These are phyloP conservation scores for Thalassiosira delicatula DNA, from an alignment of 352 stramenopile genomes.

Conservation along the genomic window DNA sequence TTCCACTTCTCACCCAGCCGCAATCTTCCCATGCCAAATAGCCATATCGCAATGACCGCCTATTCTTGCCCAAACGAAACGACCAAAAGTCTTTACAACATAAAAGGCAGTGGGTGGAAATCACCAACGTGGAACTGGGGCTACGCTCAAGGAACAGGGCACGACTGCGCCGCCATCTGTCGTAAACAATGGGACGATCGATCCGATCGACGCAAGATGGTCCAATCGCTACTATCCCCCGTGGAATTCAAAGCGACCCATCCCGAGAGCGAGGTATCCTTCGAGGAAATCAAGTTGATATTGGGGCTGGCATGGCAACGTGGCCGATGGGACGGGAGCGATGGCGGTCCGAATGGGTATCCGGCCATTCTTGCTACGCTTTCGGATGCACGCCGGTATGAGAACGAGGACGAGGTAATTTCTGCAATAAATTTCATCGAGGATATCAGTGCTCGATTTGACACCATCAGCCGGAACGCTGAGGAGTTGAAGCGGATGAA, in stretches of 20 bases:
- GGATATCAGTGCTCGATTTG: conserved; percentile 71
- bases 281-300: conserved; percentile 85
- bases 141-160: conserved; percentile 75
- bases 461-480: conserved; percentile 24
- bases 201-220: conserved; percentile 54
- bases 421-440: conserved; percentile 64
- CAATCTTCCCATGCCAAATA: too few species aligned
- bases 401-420: conserved; percentile 65
- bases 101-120: conserved; percentile 78
- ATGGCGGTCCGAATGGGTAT: conserved; percentile 70
- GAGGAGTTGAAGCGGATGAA: conserved; percentile 54
- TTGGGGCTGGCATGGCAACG: conserved; percentile 79
- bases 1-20: too few species aligned
- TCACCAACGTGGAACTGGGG: conserved; percentile 82
- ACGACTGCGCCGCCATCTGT: conserved; percentile 82
- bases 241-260: conserved; percentile 23
- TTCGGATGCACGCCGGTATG: conserved; percentile 75
- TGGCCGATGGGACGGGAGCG: conserved; percentile 67
- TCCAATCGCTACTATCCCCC: conserved; percentile 64
- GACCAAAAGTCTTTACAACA: conserved; percentile 70
- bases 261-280: conserved; percentile 48
- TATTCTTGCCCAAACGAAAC: conserved; percentile 19
- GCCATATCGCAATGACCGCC: too few species aligned
- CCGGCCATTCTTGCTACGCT: conserved; percentile 70
- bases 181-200: conserved; percentile 56